These are phyloP conservation scores for Rhizopus stolonifer DNA, from an alignment of 371 early-diverging fungal genomes.

Conservation along the genomic window DNA sequence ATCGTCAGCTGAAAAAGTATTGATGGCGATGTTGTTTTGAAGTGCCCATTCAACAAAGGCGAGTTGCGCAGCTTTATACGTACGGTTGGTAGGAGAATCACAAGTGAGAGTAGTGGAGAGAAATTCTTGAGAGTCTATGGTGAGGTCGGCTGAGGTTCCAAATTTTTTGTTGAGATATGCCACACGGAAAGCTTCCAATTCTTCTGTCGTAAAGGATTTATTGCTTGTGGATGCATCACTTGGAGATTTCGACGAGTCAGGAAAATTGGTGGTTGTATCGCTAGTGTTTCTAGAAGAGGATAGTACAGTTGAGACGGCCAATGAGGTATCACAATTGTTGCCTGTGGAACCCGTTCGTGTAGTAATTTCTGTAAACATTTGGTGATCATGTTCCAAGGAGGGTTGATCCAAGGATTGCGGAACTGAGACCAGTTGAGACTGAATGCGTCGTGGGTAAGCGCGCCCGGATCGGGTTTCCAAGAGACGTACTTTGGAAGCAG, in stretches of 20 bases:
- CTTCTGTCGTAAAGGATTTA: background rate
- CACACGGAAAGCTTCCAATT: slow-evolving; percentile 17
- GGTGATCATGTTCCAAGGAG: slow-evolving; percentile 17
- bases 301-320: slow-evolving; percentile 20
- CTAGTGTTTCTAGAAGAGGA: background rate
- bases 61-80: background rate
- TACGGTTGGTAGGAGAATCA: slow-evolving; percentile 1
- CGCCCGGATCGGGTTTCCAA: slow-evolving; percentile 21
- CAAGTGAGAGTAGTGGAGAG: background rate
- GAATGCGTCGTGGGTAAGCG: slow-evolving; percentile 8
- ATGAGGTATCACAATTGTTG: slow-evolving; percentile 6
- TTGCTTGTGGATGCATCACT: slow-evolving; percentile 6
- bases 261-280: background rate
- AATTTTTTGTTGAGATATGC: no score
- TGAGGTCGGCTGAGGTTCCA: no score
- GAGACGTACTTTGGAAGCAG: slow-evolving; percentile 20
- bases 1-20: slow-evolving; percentile 1
- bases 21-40: background rate
- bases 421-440: slow-evolving; percentile 1
- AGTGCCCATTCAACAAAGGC: slow-evolving; percentile 2
- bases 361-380: slow-evolving; percentile 4
- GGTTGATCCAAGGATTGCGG: slow-evolving; percentile 4
- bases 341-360: slow-evolving; percentile 3
- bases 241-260: background rate
- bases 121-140: background rate